Conservation (phyloP, 306 rosid genomes). For the Pyrus betulifolia region DNA sequence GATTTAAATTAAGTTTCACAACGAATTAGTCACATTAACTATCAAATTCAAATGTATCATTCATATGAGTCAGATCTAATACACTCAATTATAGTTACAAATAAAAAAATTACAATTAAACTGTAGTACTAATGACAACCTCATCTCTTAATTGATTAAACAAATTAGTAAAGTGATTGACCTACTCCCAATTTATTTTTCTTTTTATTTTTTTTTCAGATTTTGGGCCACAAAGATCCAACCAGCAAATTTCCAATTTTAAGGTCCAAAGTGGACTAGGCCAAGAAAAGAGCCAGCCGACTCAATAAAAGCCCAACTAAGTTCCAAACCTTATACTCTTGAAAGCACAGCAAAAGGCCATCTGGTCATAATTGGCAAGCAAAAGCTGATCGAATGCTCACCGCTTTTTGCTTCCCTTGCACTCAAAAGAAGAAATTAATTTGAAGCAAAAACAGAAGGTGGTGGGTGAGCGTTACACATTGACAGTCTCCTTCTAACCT, state of each 20-base stretch:
- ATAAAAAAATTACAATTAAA: no score
- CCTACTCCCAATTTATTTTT: no score
- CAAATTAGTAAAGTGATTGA: neutral
- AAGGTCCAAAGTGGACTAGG: neutral
- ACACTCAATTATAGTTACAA: no score
- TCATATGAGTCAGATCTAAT: no score
- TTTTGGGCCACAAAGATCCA: neutral
- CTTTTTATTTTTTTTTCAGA: no score
- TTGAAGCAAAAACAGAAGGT: constrained; percentile 36
- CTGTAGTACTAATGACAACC: no score
- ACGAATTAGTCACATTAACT: no score
- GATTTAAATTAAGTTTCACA: no score
- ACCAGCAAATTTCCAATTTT: neutral
- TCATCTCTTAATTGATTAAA: no score
- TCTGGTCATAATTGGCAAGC: neutral
- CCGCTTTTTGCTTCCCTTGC: constrained; percentile 19
- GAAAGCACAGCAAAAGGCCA: neutral
- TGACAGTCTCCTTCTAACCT: constrained; percentile 21
- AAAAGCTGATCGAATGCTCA: neutral
- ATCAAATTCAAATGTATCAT: no score
- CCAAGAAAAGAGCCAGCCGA: neutral
- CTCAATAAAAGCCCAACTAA: neutral
- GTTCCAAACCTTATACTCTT: neutral
- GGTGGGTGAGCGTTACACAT: constrained; percentile 4
- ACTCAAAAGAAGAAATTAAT: constrained; percentile 38